Conservation (phyloP, 2,329 filamentous ascomycete species). For the Cladosporium velox region DNA sequence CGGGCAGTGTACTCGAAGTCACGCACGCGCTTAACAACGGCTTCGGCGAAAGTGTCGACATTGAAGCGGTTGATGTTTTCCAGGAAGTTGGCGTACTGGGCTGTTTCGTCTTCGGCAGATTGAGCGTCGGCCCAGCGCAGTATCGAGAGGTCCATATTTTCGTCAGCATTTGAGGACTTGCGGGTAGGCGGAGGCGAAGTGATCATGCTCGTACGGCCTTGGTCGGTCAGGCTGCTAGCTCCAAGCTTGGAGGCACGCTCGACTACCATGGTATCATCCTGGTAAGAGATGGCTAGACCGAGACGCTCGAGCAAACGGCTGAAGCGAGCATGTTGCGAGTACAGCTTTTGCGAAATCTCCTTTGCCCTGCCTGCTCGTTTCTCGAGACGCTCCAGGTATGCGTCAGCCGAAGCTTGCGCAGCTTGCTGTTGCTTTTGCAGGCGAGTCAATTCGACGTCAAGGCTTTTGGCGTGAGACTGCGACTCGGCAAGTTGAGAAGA, state of each 20-base stretch:
- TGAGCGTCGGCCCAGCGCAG: slow-evolving; percentile 79
- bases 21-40: slow-evolving; percentile 83
- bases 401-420: slow-evolving; percentile 51
- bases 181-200: slow-evolving; percentile 59
- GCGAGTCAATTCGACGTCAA: slow-evolving; percentile 73
- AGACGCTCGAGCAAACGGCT: slow-evolving; percentile 80
- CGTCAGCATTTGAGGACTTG: slow-evolving; percentile 52
- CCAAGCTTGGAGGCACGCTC: slow-evolving; percentile 66
- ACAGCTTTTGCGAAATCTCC: slow-evolving; percentile 81
- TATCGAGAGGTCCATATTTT: slow-evolving; percentile 63
- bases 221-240: slow-evolving; percentile 49
- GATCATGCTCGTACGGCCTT: slow-evolving; percentile 54
- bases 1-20: slow-evolving; percentile 91
- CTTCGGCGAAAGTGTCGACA: slow-evolving; percentile 79
- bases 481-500: slow-evolving; percentile 71
- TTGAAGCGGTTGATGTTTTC: slow-evolving; percentile 75
- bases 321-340: slow-evolving; percentile 81
- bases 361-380: slow-evolving; percentile 72
- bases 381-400: slow-evolving; percentile 62
- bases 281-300: slow-evolving; percentile 77
- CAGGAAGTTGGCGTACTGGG: slow-evolving; percentile 75
- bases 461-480: slow-evolving; percentile 72
- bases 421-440: slow-evolving; percentile 65
- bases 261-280: slow-evolving; percentile 69
- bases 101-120: slow-evolving; percentile 65